These are phyloP conservation scores for Eucalyptus sideroxylon DNA, from an alignment of 345 rosid species.

Conservation along the genomic window DNA sequence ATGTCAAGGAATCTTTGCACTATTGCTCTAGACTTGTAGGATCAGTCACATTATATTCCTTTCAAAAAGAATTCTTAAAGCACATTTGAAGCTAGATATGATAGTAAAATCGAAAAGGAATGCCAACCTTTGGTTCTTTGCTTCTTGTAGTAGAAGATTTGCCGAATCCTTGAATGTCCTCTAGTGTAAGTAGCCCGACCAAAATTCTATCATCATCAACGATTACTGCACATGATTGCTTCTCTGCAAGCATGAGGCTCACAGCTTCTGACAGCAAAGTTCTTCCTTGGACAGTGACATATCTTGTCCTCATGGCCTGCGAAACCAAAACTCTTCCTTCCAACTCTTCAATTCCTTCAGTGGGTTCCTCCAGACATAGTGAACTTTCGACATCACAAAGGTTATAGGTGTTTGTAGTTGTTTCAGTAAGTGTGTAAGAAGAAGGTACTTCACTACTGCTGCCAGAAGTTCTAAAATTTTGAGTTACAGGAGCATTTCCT, in stretches of 20 bases:
- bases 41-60: not conserved
- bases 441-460: not conserved
- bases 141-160: constrained; percentile 21
- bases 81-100: not conserved
- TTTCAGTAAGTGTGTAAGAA: not conserved
- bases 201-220: constrained; percentile 51
- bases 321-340: constrained; percentile 44
- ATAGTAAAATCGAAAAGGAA: not conserved
- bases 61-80: not conserved
- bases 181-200: constrained; percentile 56
- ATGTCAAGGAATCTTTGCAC: not conserved
- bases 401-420: constrained; percentile 20
- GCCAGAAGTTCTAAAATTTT: constrained; percentile 13
- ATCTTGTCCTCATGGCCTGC: constrained; percentile 89
- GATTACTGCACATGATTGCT: constrained; percentile 80
- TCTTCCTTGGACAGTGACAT: constrained; percentile 49
- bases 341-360: constrained; percentile 20
- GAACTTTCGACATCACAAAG: constrained; percentile 90
- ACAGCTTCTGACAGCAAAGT: constrained; percentile 66
- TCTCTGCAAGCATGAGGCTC: constrained; percentile 75
- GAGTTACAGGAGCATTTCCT: constrained; percentile 9
- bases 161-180: constrained; percentile 52
- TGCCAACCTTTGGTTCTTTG: constrained; percentile 38
- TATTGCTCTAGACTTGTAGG: not conserved
- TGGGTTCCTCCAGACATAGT: constrained; percentile 56